Evolutionary conservation across 1,139 yeast genomes (phyloP), one percentile per base, ranked within the genome.

Genomic region (Yamadazyma dushanensis): DNA sequence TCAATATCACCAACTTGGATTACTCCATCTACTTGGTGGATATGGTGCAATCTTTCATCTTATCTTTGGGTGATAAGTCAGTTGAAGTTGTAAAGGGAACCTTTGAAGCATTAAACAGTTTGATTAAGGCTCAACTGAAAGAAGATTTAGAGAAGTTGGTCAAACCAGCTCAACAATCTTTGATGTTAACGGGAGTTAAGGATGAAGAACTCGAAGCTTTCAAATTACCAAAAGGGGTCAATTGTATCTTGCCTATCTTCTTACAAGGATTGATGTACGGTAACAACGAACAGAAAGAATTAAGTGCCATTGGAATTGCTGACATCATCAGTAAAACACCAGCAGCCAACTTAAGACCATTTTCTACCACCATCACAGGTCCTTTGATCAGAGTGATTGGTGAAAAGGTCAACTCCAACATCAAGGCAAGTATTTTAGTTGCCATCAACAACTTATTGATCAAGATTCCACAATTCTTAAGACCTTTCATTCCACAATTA

Each of bases 341-440:
- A 23, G 80, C 94, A 5, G 78, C 76, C 21, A 76, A 76, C 49
- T 76, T 94, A 61, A 86, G 81, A 59, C 88, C 96, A 26, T 86
- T 83, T 61, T 96, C 95, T 17, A 92, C 98, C 8, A 81, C 82
- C 29, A 87, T 94, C 47, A 90, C 97, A 24, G 99, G 99, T 64
- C 98, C 98, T 32, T 75, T 94, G 57, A 94, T 94, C 64, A 88
- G 99, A 73, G 96, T 90, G 39, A 87, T 92, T 57, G 98, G 99
- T 53, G 99, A 94, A 63, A 81, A 96, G 59, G 92, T 87, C 48
- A 77, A 83, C 21, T 76, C 95, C 44, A 95, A 88, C 49, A 87
- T 92, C 52, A 92, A 92, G 71, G 83, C 96, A 21, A 96, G 96
- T 17, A 92, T 94, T 49, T 71, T 94, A 55, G 73, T 75, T 48